Evolutionary conservation across 2,329 filamentous ascomycete genomes (phyloP).

Genomic region (Ramularia collo-cygni): DNA sequence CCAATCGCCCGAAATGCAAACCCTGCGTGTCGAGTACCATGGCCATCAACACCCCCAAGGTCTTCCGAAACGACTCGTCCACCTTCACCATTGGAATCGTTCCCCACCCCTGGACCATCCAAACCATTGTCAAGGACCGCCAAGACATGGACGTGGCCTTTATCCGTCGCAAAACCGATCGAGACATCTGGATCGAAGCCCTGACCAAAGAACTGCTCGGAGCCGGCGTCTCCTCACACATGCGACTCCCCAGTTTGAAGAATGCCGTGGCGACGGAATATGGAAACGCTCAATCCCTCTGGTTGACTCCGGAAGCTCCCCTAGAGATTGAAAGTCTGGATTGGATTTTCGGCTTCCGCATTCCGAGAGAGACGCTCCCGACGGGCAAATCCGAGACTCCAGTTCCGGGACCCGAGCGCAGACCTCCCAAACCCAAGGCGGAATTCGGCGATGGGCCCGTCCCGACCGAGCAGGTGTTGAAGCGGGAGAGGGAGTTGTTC

Average conservation of each 20-base stretch:
- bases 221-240: slow-evolving; percentile 53
- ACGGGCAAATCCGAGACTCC: slow-evolving; percentile 52
- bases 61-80: slow-evolving; percentile 64
- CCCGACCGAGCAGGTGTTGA: slow-evolving; percentile 47
- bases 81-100: slow-evolving; percentile 80
- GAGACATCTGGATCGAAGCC: slow-evolving; percentile 71
- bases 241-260: slow-evolving; percentile 70
- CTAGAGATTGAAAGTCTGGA: slow-evolving; percentile 58
- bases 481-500: slow-evolving; percentile 51
- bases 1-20: slow-evolving; percentile 67
- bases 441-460: slow-evolving; percentile 45
- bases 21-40: slow-evolving; percentile 63
- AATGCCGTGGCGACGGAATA: slow-evolving; percentile 67
- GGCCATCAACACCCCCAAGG: slow-evolving; percentile 58
- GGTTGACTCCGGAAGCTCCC: slow-evolving; percentile 64
- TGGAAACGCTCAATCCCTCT: slow-evolving; percentile 60
- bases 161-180: slow-evolving; percentile 53
- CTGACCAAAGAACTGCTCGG: slow-evolving; percentile 65
- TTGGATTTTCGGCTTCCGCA: slow-evolving; percentile 81
- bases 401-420: slow-evolving; percentile 50
- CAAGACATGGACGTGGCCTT: slow-evolving; percentile 38
- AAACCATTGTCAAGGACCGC: slow-evolving; percentile 54
- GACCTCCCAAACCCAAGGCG: slow-evolving; percentile 42
- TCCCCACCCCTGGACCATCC: slow-evolving; percentile 83
- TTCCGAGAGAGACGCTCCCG: slow-evolving; percentile 54